phyloP scores from a whole-genome alignment of 371 early-diverging fungal species.

The Polyrhizophydium stewartii region DNA sequence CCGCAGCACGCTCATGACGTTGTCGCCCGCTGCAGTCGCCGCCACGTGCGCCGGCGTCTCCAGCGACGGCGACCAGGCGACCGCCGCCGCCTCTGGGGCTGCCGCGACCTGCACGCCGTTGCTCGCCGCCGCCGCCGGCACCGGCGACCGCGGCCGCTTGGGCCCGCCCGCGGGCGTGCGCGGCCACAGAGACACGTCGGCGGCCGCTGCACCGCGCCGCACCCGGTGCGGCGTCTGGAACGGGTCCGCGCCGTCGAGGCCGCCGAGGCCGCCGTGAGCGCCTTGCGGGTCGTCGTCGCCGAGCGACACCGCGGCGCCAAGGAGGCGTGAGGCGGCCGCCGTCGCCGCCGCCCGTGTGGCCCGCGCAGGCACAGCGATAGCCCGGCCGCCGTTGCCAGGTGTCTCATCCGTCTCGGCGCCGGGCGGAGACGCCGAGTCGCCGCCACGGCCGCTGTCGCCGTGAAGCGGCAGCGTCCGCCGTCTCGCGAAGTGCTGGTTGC shows the following conservation, averaged over 20 bases:
- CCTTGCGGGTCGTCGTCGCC: too few species aligned
- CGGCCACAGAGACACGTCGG: not conserved
- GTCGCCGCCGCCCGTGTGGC: not conserved
- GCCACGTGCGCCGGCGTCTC: not conserved
- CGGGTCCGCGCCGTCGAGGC: too few species aligned
- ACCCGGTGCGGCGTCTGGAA: not conserved
- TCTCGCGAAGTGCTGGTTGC: not conserved
- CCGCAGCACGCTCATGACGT: constrained; percentile 1
- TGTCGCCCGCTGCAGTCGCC: not conserved
- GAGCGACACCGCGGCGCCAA: not conserved
- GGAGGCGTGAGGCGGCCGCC: not conserved
- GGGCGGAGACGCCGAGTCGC: not conserved
- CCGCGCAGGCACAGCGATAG: not conserved
- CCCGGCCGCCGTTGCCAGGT: too few species aligned
- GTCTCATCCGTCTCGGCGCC: not conserved
- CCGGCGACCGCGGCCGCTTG: not conserved
- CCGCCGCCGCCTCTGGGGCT: not conserved
- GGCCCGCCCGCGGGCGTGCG: not conserved
- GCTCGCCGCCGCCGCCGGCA: not conserved
- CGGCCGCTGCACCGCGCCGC: not conserved
- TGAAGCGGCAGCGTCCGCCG: not conserved
- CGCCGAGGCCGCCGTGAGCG: too few species aligned
- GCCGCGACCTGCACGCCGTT: too few species aligned
- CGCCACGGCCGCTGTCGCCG: not conserved
- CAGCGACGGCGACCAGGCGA: constrained; percentile 2